phyloP scores from a whole-genome alignment of 2,329 filamentous ascomycete species.

The Didymella sp. region DNA sequence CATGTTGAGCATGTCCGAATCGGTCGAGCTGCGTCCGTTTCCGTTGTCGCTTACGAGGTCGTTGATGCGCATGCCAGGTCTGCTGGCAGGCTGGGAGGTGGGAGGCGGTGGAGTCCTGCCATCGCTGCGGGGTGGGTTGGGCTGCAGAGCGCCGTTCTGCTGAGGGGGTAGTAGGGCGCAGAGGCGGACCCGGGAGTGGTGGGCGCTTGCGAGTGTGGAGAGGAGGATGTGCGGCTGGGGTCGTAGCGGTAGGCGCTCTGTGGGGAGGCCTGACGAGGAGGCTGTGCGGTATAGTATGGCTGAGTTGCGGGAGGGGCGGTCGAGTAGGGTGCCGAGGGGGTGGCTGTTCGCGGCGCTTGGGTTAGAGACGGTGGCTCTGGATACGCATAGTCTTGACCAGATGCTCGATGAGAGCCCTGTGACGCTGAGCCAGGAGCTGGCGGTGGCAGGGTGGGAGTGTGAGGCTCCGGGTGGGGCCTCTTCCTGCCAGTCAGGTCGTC shows the following conservation, averaged over 20 bases:
- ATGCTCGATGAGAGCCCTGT: slow-evolving; percentile 49
- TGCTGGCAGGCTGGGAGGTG: slow-evolving; percentile 40
- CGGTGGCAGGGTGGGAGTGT: slow-evolving; percentile 59
- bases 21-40: slow-evolving; percentile 50
- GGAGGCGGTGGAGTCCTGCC: slow-evolving; percentile 52
- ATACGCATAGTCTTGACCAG: slow-evolving; percentile 51
- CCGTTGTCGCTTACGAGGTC: slow-evolving; percentile 51
- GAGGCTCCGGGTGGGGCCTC: slow-evolving; percentile 57
- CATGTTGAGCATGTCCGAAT: slow-evolving; percentile 54
- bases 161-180: slow-evolving; percentile 45
- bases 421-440: slow-evolving; percentile 55
- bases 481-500: slow-evolving; percentile 53
- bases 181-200: slow-evolving; percentile 45
- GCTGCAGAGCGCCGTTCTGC: slow-evolving; percentile 42
- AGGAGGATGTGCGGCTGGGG: slow-evolving; percentile 51
- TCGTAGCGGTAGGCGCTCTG: slow-evolving; percentile 54
- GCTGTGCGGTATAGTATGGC: slow-evolving; percentile 52
- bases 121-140: slow-evolving; percentile 46
- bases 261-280: slow-evolving; percentile 51
- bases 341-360: slow-evolving; percentile 55
- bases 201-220: slow-evolving; percentile 51
- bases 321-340: slow-evolving; percentile 51
- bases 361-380: slow-evolving; percentile 55
- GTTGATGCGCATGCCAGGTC: slow-evolving; percentile 53
- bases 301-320: slow-evolving; percentile 46